A percentile compares a stretch with the other conserved stretches of the same genome.
Conservation (phyloP, 768 basidiomycete genomes). For the Chiua virens region DNA sequence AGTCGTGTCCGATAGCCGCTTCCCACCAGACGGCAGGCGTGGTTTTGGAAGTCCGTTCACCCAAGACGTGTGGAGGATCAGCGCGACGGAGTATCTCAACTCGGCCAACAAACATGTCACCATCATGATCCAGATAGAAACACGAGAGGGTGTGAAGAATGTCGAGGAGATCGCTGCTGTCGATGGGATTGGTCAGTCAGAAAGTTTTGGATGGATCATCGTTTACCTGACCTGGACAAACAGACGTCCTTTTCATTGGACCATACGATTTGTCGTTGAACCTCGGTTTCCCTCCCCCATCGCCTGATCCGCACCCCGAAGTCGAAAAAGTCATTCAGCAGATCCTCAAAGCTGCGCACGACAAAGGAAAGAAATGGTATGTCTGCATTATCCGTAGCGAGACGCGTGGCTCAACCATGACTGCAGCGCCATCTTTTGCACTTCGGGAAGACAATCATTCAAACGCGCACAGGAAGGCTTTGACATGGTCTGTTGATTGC, state of each 20-base stretch:
- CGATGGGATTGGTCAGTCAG: constrained; percentile 60
- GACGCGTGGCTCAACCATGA: neutral
- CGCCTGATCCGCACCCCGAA: constrained; percentile 63
- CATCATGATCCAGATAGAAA: constrained; percentile 71
- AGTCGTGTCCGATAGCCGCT: constrained; percentile 55
- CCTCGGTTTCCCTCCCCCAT: constrained; percentile 58
- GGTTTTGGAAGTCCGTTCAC: constrained; percentile 69
- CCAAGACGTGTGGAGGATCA: constrained; percentile 56
- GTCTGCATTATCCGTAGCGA: constrained; percentile 1
- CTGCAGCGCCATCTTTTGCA: constrained; percentile 49
- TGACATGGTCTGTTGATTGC: constrained; percentile 43
- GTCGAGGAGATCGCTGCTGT: constrained; percentile 58
- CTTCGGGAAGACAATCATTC: constrained; percentile 43
- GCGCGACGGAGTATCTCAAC: constrained; percentile 48
- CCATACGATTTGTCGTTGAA: constrained; percentile 69
- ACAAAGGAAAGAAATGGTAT: constrained; percentile 65
- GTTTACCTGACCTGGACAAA: neutral
- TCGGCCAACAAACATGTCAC: constrained; percentile 55
- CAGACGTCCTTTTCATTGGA: constrained; percentile 60
- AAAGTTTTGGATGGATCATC: neutral
- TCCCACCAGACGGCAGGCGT: constrained; percentile 61
- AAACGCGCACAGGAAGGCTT: constrained; percentile 50
- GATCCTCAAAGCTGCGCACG: constrained; percentile 50
- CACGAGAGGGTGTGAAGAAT: constrained; percentile 55
- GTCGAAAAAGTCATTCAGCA: constrained; percentile 59